These are phyloP conservation scores for Hirschfeldia incana DNA, from an alignment of 345 rosid genomes.

Conservation along the genomic window DNA sequence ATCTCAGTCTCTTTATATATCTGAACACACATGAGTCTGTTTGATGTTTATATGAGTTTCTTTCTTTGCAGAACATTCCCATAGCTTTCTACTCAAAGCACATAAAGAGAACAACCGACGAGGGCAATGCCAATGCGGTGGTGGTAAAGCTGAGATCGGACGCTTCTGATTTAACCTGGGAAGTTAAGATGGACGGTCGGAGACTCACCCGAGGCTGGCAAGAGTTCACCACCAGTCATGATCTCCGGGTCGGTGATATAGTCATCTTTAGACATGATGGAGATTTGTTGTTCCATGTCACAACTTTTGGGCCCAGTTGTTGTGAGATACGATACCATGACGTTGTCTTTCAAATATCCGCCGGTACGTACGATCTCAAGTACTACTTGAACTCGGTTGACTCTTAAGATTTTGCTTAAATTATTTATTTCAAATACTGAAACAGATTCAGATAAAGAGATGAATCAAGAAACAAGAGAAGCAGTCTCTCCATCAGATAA, in stretches of 20 bases:
- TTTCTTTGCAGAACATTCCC: conserved; percentile 21
- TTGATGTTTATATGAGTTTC: neutral
- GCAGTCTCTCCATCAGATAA: conserved; percentile 8
- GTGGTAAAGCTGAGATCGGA: conserved; percentile 15
- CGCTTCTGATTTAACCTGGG: conserved; percentile 14
- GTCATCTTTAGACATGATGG: conserved; percentile 26
- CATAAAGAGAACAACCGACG: neutral
- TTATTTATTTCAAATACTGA: neutral
- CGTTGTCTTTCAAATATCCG: neutral
- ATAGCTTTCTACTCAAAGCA: neutral
- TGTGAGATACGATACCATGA: conserved; percentile 20
- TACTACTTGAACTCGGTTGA: neutral
- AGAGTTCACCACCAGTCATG: conserved; percentile 20
- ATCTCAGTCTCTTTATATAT: neutral
- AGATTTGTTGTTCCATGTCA: conserved; percentile 18
- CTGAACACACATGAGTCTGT: neutral
- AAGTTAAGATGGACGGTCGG: conserved; percentile 17
- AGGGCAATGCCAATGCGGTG: neutral
- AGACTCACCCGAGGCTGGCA: conserved; percentile 32
- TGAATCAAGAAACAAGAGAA: neutral
- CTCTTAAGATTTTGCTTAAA: neutral
- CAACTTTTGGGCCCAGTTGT: conserved; percentile 15
- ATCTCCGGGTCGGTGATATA: conserved; percentile 21
- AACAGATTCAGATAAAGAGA: conserved; percentile 5
- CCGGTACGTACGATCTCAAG: conserved; percentile 4